Conservation (phyloP, 306 rosid genomes). For the Inga laurina region DNA sequence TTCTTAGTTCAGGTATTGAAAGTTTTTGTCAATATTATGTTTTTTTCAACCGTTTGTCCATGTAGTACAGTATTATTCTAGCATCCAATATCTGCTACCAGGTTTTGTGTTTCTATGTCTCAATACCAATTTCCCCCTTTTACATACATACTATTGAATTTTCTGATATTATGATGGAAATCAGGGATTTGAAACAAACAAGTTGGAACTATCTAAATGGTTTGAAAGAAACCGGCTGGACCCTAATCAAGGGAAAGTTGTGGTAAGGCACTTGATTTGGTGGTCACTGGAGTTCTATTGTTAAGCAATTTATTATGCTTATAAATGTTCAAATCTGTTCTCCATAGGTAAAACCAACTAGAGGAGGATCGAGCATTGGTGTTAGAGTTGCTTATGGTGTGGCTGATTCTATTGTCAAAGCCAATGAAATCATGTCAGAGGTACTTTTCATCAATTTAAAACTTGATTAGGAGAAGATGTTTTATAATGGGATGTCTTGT, state of each 20-base stretch:
- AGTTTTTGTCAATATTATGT: conserved; percentile 22
- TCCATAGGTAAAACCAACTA: conserved; percentile 85
- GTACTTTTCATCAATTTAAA: conserved; percentile 43
- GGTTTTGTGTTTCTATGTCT: not conserved
- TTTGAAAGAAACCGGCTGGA: conserved; percentile 67
- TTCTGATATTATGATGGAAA: conserved; percentile 36
- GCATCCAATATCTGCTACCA: not conserved
- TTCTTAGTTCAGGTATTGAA: conserved; percentile 74
- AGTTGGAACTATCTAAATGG: conserved; percentile 75
- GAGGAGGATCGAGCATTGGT: conserved; percentile 96
- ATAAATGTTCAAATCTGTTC: conserved; percentile 17
- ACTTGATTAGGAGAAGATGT: not conserved
- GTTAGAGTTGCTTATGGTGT: conserved; percentile 91
- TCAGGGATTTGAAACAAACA: conserved; percentile 60
- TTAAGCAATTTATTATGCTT: conserved; percentile 28
- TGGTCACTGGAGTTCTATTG: conserved; percentile 18
- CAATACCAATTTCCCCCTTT: not conserved
- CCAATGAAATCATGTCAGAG: conserved; percentile 73
- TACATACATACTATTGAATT: conserved; percentile 2
- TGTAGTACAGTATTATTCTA: not conserved
- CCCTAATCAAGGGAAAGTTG: conserved; percentile 77
- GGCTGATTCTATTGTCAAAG: conserved; percentile 69
- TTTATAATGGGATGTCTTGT: conserved; percentile 7
- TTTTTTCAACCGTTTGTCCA: not conserved
- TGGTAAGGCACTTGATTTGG: conserved; percentile 64